Base-by-base conservation (phyloP, 768 basidiomycete genomes). In the Polyporus arcularius region DNA sequence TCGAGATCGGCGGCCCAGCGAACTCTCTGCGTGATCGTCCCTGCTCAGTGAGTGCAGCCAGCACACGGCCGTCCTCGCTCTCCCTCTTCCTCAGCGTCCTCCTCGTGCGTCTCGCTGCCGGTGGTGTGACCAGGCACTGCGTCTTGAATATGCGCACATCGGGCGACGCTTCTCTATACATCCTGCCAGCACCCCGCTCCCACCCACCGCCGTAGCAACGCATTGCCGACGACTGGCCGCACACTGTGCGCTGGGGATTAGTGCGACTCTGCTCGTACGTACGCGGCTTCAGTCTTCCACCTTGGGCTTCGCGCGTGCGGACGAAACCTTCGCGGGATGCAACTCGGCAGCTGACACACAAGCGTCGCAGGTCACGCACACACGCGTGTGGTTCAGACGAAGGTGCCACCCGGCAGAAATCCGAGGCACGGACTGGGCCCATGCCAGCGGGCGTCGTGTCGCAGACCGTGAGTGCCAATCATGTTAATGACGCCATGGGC, bases 301-400 rank as follows among this genome's bases (percentile, higher is more conserved):
- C 53, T 51, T 51, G 48, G 26, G 26, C 49, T 51, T 49, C 40
- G 49, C 57, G 8, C 40, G 39, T 58, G 46, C 26, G 26, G 18
- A 9, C 57, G 14, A 56, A 62, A 57, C 56, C 55, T 62, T 62
- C 61, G 61, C 61, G 61, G 61, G 61, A 62, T 48, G 51, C 4
- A 39, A 54, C 43, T 35, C 60, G 49, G 54, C 60, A 52, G 43
- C n/a, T 45, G 28, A 51, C 49, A 12, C 14, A 51, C 11, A 12
- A 15, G 16, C 21, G 16, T 11, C 14, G 8, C 14, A 38, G 50
- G 32, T 52, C 50, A 52, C 18, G 50, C 50, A 28, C 49, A 12
- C 49, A 15, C 50, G 26, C 18, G 46, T 47, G n/a, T 47, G 46
- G 46, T 51, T 32, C 30, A 16, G 30, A 7, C 9, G 16, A 28